These are phyloP conservation scores for Sisymbrium irio DNA, from an alignment of 345 rosid species.

Conservation along the genomic window DNA sequence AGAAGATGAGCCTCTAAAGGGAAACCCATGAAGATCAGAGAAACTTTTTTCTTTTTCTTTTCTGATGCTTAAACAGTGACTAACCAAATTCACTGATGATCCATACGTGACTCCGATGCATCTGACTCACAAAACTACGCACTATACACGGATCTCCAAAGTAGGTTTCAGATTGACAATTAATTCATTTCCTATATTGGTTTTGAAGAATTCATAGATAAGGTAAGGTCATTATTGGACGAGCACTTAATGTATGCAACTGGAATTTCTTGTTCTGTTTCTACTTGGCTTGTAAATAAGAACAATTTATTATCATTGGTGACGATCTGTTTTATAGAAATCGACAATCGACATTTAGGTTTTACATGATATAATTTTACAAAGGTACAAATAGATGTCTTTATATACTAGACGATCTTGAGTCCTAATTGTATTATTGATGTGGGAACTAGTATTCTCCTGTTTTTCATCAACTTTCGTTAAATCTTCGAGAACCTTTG, in stretches of 20 bases:
- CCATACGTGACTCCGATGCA: background rate
- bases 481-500: too few species aligned
- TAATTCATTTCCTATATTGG: too few species aligned
- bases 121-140: constrained; percentile 6
- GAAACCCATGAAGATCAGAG: constrained; percentile 27
- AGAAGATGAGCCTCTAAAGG: constrained; percentile 43
- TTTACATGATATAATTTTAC: too few species aligned
- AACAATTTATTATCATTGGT: background rate
- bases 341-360: too few species aligned
- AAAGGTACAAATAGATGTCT: too few species aligned
- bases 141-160: background rate
- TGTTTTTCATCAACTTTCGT: too few species aligned
- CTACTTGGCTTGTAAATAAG: background rate
- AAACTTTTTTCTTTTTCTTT: background rate
- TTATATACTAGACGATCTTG: too few species aligned
- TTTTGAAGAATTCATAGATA: background rate
- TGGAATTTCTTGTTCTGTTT: background rate
- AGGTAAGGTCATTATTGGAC: background rate
- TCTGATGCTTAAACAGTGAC: background rate
- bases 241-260: constrained; percentile 1
- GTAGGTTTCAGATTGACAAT: constrained; percentile 10
- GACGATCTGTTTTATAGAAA: background rate
- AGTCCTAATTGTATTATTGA: too few species aligned
- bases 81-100: background rate
- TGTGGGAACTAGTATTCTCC: too few species aligned